Conservation (phyloP, 352 stramenopile genomes). For the Thalassiosira mediterranea region DNA sequence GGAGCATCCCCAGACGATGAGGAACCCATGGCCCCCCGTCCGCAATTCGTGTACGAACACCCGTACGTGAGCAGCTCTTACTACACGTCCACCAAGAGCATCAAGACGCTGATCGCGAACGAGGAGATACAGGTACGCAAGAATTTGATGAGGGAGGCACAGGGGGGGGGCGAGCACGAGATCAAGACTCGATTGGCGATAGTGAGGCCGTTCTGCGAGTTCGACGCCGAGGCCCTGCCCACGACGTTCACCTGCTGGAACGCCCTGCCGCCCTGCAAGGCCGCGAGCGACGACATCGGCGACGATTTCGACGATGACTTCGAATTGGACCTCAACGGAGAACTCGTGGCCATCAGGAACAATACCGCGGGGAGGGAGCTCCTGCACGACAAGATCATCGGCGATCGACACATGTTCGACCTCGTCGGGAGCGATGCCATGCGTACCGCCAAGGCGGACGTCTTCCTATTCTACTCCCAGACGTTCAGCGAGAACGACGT, state of each 20-base stretch:
- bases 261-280: constrained; percentile 58
- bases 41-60: constrained; percentile 65
- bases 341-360: constrained; percentile 32
- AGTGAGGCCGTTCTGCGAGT: constrained; percentile 68
- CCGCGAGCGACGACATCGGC: constrained; percentile 44
- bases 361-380: too few species aligned
- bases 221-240: constrained; percentile 60
- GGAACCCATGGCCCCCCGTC: too few species aligned
- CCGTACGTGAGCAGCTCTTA: constrained; percentile 63
- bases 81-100: constrained; percentile 58
- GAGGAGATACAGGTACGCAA: constrained; percentile 49
- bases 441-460: constrained; percentile 53
- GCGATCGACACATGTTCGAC: constrained; percentile 22
- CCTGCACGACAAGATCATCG: too few species aligned
- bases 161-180: constrained; percentile 6
- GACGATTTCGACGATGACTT: constrained; percentile 55
- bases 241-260: constrained; percentile 74
- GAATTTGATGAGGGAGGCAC: constrained; percentile 12
- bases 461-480: constrained; percentile 75
- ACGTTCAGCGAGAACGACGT: constrained; percentile 61
- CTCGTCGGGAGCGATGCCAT: constrained; percentile 45
- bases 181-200: constrained; percentile 55
- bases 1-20: too few species aligned
- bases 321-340: constrained; percentile 27
- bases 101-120: constrained; percentile 40